Conservation (phyloP, 805 yeast genomes). For the Pichia nanzhaoensis region DNA sequence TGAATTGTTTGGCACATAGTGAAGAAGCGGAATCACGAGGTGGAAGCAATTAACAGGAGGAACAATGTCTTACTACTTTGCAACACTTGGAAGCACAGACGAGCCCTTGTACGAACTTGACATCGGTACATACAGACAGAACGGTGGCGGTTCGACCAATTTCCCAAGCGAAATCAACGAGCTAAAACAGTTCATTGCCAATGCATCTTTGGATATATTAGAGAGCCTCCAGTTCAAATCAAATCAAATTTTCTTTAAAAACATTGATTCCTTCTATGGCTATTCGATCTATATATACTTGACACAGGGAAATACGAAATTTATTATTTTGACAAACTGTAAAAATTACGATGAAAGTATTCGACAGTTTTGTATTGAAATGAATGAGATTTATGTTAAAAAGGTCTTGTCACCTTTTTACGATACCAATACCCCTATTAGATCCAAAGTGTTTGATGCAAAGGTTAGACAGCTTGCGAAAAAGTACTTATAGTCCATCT, state of each 20-base stretch:
- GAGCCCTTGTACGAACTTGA: slow-evolving; percentile 84
- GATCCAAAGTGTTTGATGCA: slow-evolving; percentile 67
- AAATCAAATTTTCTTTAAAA: slow-evolving; percentile 60
- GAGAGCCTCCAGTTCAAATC: slow-evolving; percentile 84
- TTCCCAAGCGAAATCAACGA: slow-evolving; percentile 70
- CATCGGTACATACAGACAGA: slow-evolving; percentile 65
- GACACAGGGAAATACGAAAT: slow-evolving; percentile 81
- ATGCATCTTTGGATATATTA: slow-evolving; percentile 83
- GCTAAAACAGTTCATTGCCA: slow-evolving; percentile 79
- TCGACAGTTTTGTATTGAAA: slow-evolving; percentile 75
- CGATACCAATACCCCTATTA: slow-evolving; percentile 64
- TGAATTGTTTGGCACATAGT: no score
- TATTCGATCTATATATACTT: slow-evolving; percentile 75
- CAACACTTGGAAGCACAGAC: slow-evolving; percentile 82
- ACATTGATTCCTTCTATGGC: slow-evolving; percentile 81
- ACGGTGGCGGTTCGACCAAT: slow-evolving; percentile 56
- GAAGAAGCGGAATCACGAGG: background rate
- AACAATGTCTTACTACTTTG: slow-evolving; percentile 74
- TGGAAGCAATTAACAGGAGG: slow-evolving; percentile 1
- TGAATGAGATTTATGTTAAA: slow-evolving; percentile 84
- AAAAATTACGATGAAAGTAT: slow-evolving; percentile 61
- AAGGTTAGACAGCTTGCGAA: slow-evolving; percentile 65
- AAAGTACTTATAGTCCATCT: slow-evolving; percentile 55
- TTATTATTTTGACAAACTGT: slow-evolving; percentile 62
- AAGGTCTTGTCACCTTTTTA: slow-evolving; percentile 84